These are phyloP conservation scores for Globisporangium radiosum DNA, from an alignment of 352 stramenopile genomes.

Conservation along the genomic window DNA sequence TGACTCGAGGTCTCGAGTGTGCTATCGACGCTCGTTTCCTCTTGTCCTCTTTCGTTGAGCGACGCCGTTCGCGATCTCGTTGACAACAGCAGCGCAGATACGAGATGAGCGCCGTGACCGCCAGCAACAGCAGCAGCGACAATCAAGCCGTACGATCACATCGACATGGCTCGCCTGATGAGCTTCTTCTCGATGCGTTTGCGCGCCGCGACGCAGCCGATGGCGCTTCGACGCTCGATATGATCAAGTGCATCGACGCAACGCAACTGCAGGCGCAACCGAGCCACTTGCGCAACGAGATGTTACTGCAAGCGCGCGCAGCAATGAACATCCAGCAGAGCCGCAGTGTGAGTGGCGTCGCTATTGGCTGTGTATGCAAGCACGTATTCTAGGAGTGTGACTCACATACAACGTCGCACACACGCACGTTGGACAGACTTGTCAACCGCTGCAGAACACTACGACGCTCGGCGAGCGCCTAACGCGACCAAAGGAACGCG, in stretches of 20 bases:
- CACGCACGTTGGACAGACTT: neutral
- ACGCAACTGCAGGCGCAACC: constrained; percentile 4
- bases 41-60: too few species aligned
- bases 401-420: neutral
- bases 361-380: neutral
- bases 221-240: constrained; percentile 53
- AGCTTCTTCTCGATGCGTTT: constrained; percentile 19
- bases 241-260: constrained; percentile 30
- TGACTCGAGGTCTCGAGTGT: too few species aligned
- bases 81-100: too few species aligned
- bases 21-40: too few species aligned
- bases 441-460: constrained; percentile 19
- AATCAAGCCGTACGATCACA: too few species aligned
- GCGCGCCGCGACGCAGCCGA: constrained; percentile 15
- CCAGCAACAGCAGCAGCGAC: neutral
- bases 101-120: constrained; percentile 1
- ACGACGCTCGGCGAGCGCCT: constrained; percentile 33
- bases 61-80: too few species aligned
- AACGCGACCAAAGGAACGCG: constrained; percentile 19
- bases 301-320: constrained; percentile 24
- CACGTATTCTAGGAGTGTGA: too few species aligned
- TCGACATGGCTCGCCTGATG: too few species aligned
- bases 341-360: constrained; percentile 5
- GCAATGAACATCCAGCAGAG: constrained; percentile 11
- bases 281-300: constrained; percentile 36